Evolutionary conservation across 306 rosid species (phyloP).

Genomic region (Prunus mongolica): DNA sequence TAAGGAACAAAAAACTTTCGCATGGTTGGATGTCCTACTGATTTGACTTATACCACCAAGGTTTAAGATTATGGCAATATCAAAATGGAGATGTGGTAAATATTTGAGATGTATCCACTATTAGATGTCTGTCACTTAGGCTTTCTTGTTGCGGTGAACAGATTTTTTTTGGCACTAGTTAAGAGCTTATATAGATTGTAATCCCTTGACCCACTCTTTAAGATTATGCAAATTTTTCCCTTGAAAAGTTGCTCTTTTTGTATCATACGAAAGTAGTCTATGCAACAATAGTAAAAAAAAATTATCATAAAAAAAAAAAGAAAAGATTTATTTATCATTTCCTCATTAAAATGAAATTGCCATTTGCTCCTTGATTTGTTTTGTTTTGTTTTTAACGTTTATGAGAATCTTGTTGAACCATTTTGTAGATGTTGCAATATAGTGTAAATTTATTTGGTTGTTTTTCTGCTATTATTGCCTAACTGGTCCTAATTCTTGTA

Average conservation of each 20-base stretch:
- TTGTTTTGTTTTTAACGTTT: no score
- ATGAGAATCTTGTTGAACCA: not conserved
- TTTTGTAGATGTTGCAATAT: not conserved
- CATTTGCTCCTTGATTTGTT: no score
- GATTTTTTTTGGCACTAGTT: not conserved
- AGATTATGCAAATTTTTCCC: not conserved
- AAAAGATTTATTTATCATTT: no score
- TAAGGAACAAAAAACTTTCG: not conserved
- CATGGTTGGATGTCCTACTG: not conserved
- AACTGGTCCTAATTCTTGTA: not conserved
- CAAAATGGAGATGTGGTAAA: not conserved
- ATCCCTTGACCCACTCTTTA: not conserved
- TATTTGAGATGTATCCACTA: not conserved
- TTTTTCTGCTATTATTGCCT: not conserved
- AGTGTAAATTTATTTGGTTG: not conserved
- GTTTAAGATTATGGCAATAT: not conserved
- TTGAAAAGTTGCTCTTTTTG: not conserved
- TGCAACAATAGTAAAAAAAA: no score
- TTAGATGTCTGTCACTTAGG: not conserved
- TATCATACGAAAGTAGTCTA: not conserved
- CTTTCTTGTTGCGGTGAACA: not conserved
- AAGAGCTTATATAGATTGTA: not conserved
- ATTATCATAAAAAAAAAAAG: no score
- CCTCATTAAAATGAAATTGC: no score
- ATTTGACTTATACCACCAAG: not conserved